Conservation (phyloP, 352 stramenopile species). For the Pythium folliculosum region DNA sequence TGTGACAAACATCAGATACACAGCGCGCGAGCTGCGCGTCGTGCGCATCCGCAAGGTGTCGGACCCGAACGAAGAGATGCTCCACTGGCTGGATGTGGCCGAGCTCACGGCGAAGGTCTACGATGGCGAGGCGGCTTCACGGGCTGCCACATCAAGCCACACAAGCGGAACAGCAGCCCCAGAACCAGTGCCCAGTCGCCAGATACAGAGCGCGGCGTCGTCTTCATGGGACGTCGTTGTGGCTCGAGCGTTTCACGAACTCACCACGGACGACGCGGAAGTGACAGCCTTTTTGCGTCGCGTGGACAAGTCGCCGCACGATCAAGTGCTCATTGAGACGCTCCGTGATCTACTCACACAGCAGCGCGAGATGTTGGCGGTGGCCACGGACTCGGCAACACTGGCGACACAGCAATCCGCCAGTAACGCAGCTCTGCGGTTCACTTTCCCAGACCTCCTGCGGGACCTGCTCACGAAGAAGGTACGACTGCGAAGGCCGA, state of each 20-base stretch:
- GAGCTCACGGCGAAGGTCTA: conserved; percentile 53
- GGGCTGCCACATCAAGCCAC: neutral
- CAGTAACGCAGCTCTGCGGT: neutral
- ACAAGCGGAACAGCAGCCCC: neutral
- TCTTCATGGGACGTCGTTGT: conserved; percentile 44
- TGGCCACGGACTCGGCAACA: neutral
- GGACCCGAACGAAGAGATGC: conserved; percentile 76
- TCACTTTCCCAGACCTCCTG: conserved; percentile 16
- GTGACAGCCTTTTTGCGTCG: conserved; percentile 36
- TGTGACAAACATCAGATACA: neutral
- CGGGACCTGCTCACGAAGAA: conserved; percentile 11
- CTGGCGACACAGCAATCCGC: neutral
- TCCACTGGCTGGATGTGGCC: conserved; percentile 65
- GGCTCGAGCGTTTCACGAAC: conserved; percentile 47
- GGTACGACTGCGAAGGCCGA: neutral
- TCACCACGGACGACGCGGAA: conserved; percentile 28
- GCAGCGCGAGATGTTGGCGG: conserved; percentile 19
- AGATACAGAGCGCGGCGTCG: neutral
- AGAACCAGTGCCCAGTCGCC: neutral
- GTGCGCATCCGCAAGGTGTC: conserved; percentile 45
- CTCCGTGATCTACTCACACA: conserved; percentile 37
- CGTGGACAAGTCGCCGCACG: conserved; percentile 23
- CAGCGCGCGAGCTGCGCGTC: conserved; percentile 56
- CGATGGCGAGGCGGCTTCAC: neutral
- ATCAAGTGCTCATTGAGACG: conserved; percentile 37